Percentiles rank a stretch among this genome's conserved stretches.
Evolutionary conservation across 1,139 yeast genomes (phyloP).

Genomic region (Debaryomyces sp.): DNA sequence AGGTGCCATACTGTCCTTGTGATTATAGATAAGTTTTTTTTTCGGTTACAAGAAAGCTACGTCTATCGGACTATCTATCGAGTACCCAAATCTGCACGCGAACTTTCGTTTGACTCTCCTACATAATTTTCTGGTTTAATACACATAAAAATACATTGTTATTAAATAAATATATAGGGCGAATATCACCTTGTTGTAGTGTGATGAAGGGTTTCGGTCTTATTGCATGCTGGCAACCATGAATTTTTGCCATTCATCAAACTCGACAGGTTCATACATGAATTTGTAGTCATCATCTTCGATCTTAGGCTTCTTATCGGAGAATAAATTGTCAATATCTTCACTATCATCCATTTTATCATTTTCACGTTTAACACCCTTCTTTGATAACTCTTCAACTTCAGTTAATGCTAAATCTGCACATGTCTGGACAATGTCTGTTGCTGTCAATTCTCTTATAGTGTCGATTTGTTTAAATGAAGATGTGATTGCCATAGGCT

Average conservation of each 20-base stretch:
- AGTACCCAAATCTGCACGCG: background rate
- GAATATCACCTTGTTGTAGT: background rate
- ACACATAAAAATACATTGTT: slow-evolving; percentile 2
- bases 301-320: slow-evolving; percentile 36
- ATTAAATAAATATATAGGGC: background rate
- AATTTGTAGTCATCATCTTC: slow-evolving; percentile 26
- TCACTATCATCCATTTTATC: slow-evolving; percentile 26
- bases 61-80: background rate
- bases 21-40: background rate
- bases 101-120: background rate
- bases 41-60: background rate
- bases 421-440: slow-evolving; percentile 36
- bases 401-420: slow-evolving; percentile 19
- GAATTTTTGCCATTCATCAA: slow-evolving; percentile 44
- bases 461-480: slow-evolving; percentile 50
- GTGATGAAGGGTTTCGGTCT: background rate
- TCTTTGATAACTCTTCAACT: slow-evolving; percentile 2
- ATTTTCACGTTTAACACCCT: slow-evolving; percentile 25
- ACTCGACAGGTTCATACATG: slow-evolving; percentile 38
- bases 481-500: slow-evolving; percentile 47
- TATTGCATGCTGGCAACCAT: slow-evolving; percentile 21
- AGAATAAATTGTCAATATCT: slow-evolving; percentile 39
- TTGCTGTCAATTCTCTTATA: slow-evolving; percentile 33
- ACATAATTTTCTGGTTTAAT: background rate
- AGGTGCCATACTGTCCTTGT: background rate